Evolutionary conservation across 805 yeast genomes (phyloP).

Genomic region (Hanseniaspora meyeri): DNA sequence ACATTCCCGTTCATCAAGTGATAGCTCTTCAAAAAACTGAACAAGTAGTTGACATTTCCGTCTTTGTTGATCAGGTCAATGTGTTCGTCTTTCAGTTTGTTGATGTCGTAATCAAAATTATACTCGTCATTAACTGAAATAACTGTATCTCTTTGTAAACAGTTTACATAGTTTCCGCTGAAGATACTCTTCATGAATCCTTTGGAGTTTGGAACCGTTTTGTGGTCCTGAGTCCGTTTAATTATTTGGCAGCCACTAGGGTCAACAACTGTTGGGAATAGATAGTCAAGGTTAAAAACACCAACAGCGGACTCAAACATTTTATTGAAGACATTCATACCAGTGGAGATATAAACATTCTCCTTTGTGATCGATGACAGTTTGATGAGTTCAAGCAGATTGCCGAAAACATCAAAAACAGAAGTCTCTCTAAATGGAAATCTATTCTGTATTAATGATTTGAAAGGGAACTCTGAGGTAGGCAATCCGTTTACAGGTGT

Average conservation of each 20-base stretch:
- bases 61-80: constrained; percentile 13
- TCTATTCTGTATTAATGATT: constrained; percentile 27
- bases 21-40: constrained; percentile 40
- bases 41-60: constrained; percentile 27
- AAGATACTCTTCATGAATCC: constrained; percentile 30
- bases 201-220: constrained; percentile 20
- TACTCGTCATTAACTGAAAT: constrained; percentile 14
- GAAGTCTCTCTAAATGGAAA: constrained; percentile 29
- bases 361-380: constrained; percentile 41
- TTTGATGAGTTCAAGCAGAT: constrained; percentile 41
- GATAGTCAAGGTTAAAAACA: constrained; percentile 30
- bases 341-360: constrained; percentile 38
- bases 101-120: constrained; percentile 2
- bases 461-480: constrained; percentile 34
- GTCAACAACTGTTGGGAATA: constrained; percentile 37
- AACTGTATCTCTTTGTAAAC: constrained; percentile 24
- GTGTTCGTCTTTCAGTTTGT: background rate
- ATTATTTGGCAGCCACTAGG: constrained; percentile 38
- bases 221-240: constrained; percentile 24
- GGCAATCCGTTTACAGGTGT: constrained; percentile 46
- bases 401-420: constrained; percentile 38
- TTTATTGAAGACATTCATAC: constrained; percentile 33
- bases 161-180: constrained; percentile 25
- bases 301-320: constrained; percentile 27
- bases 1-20: constrained; percentile 33